A percentile compares a stretch with the other conserved stretches of the same genome.
phyloP scores from a whole-genome alignment of 257 asterid genomes.

The Perilla frutescens region DNA sequence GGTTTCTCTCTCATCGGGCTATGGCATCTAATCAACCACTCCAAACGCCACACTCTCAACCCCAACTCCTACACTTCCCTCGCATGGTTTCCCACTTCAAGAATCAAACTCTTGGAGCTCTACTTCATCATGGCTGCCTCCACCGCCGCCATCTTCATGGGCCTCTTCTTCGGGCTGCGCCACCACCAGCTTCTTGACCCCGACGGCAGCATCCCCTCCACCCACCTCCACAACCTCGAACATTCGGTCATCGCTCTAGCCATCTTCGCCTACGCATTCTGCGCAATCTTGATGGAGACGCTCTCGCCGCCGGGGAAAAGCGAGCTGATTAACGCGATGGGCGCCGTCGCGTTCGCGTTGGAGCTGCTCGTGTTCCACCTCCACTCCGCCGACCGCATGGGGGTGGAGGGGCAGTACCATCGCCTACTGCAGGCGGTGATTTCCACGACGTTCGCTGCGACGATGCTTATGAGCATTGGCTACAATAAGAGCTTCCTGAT shows the following conservation, averaged over 20 bases:
- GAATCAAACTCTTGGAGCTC: constrained; percentile 53
- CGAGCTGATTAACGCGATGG: constrained; percentile 48
- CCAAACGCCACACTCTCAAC: constrained; percentile 46
- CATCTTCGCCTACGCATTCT: constrained; percentile 55
- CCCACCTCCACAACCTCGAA: neutral
- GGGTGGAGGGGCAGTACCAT: constrained; percentile 20
- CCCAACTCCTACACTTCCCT: constrained; percentile 54
- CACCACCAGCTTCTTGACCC: constrained; percentile 55
- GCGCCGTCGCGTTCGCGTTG: constrained; percentile 51
- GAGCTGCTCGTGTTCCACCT: constrained; percentile 51
- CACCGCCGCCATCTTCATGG: constrained; percentile 55
- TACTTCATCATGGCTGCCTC: constrained; percentile 49
- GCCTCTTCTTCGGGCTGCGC: constrained; percentile 54
- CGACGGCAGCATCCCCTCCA: constrained; percentile 34
- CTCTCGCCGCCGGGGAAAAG: constrained; percentile 30
- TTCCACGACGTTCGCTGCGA: constrained; percentile 45
- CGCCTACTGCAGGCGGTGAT: constrained; percentile 30
- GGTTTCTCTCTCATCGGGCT: constrained; percentile 55
- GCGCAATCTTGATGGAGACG: constrained; percentile 46
- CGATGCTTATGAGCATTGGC: constrained; percentile 39
- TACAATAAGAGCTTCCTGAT: constrained; percentile 44
- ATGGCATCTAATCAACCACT: constrained; percentile 62
- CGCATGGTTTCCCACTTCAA: constrained; percentile 63
- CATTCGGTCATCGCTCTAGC: constrained; percentile 43
- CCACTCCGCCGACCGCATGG: constrained; percentile 10